Conservation (phyloP, 2,329 filamentous ascomycete genomes). For the Teratosphaeria zuluensis region DNA sequence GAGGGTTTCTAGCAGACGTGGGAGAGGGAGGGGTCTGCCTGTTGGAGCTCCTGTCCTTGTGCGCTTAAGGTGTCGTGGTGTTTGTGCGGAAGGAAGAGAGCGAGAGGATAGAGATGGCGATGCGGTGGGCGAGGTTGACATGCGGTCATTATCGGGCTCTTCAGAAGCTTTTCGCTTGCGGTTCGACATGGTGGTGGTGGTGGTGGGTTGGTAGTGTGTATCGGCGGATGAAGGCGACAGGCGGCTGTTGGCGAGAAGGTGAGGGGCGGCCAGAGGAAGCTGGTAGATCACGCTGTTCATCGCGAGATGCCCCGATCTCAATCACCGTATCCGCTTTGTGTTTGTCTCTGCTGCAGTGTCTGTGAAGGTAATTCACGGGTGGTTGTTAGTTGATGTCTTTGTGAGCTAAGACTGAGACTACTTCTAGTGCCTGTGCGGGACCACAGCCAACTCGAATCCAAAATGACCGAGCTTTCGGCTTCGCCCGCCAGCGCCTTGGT, state of each 20-base stretch:
- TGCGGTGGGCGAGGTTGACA: conserved; percentile 78
- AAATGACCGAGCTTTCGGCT: not conserved
- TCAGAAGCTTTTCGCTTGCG: conserved; percentile 85
- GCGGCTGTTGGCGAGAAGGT: conserved; percentile 49
- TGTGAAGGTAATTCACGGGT: not conserved
- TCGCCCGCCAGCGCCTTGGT: not conserved
- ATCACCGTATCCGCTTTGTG: not conserved
- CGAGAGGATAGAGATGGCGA: conserved; percentile 68
- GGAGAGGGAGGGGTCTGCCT: conserved; percentile 55
- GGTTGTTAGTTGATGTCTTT: not conserved
- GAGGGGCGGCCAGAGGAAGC: conserved; percentile 50
- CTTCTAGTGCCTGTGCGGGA: not conserved
- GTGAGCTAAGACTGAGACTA: not conserved
- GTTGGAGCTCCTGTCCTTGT: conserved; percentile 55
- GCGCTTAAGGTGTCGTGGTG: conserved; percentile 59
- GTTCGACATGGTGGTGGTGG: conserved; percentile 35
- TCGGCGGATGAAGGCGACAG: conserved; percentile 49
- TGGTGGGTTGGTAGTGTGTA: not conserved
- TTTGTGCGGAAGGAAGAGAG: conserved; percentile 42
- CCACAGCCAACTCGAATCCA: not conserved
- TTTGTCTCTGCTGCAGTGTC: not conserved
- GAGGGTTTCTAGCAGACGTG: conserved; percentile 86
- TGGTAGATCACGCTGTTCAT: conserved; percentile 54
- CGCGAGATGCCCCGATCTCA: conserved; percentile 12
- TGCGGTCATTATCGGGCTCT: conserved; percentile 59